Base-by-base conservation (phyloP, 164 flowering plant species). In the Vitis rupestris region DNA sequence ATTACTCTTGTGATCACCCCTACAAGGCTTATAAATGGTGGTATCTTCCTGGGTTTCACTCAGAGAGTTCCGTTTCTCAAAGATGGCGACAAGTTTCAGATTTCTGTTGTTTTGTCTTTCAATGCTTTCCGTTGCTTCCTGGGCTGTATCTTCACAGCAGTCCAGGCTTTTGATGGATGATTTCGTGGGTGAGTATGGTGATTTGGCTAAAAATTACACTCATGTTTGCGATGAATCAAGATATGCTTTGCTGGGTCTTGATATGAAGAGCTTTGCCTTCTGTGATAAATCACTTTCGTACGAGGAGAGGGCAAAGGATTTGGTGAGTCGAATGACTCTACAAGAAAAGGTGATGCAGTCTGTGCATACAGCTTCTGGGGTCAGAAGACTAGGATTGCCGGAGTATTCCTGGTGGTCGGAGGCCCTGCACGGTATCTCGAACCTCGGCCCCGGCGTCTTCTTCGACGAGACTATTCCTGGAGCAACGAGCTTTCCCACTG, bases 401-500 rank as follows among this genome's bases (percentile, higher is more conserved):
- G 4, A 47, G 12, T 79, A 75, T 31, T 49, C 66, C 58, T 80
- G 81, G 83, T 80, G 80, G 81, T 72, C 78, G 1, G 84, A 81
- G 71, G 82, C 81, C 0, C 50, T 79, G 5, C 83, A 82, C 62
- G 85, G 83, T 14, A 76, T 80, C 9, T 76, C 84, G 1, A n/a
- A 76, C 31, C 54, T 23, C 2, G 82, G 79, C 1, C 56, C 9
- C 2, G 44, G 48, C 2, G 76, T 70, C 27, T 23, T 23, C 27
- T 23, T 23, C 51, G 52, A 67, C 37, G 69, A 13, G 6, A 1
- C 10, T 0, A 57, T 75, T 3, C 76, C 79, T 23, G 75, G 76
- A 16, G 85, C 82, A 0, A 82, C 85, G 0, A 79, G 77, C 48
- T 79, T 79, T n/a, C 85, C 85, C 0, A 13, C 68, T 1, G 72